Percentiles rank a stretch among this genome's conserved stretches.
Evolutionary conservation across 805 yeast genomes (phyloP).

Genomic region (Wickerhamiella siamensis): DNA sequence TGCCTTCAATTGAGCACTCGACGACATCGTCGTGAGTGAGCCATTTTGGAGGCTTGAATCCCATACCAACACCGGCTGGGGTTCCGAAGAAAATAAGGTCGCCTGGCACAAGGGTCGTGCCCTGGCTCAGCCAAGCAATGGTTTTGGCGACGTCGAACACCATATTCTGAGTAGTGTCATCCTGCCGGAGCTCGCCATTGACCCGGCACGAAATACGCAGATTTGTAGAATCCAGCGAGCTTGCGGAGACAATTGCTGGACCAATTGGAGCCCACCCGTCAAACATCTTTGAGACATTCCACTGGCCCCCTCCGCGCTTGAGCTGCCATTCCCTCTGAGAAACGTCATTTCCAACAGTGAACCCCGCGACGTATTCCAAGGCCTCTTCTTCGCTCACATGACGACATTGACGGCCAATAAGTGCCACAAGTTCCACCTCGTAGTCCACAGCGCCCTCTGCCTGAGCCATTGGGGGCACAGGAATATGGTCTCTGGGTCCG

Average conservation of each 20-base stretch:
- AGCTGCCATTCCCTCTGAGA: conserved; percentile 46
- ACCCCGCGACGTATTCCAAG: conserved; percentile 35
- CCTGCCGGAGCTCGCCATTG: conserved; percentile 36
- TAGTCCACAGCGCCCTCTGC: conserved; percentile 30
- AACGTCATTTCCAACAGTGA: conserved; percentile 41
- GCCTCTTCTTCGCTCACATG: conserved; percentile 33
- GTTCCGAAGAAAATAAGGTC: conserved; percentile 44
- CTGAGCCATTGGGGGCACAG: conserved; percentile 26
- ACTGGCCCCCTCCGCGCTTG: conserved; percentile 39
- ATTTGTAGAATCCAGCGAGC: conserved; percentile 23
- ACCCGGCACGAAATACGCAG: conserved; percentile 29
- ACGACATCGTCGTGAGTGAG: conserved; percentile 33
- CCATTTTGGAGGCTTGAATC: conserved; percentile 31
- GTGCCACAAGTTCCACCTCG: conserved; percentile 40
- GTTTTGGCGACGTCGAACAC: conserved; percentile 33
- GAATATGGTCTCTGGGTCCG: conserved; percentile 32
- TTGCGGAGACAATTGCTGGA: conserved; percentile 34
- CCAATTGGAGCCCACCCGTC: conserved; percentile 47
- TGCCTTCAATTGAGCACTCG: conserved; percentile 29
- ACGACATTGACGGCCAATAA: conserved; percentile 37
- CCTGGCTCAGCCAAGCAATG: conserved; percentile 36
- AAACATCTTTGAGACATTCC: conserved; percentile 38
- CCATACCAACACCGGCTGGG: conserved; percentile 42
- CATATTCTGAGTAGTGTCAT: conserved; percentile 34
- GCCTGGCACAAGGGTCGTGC: conserved; percentile 39